Conservation (phyloP, 257 asterid species). For the Solanum neorickii region DNA sequence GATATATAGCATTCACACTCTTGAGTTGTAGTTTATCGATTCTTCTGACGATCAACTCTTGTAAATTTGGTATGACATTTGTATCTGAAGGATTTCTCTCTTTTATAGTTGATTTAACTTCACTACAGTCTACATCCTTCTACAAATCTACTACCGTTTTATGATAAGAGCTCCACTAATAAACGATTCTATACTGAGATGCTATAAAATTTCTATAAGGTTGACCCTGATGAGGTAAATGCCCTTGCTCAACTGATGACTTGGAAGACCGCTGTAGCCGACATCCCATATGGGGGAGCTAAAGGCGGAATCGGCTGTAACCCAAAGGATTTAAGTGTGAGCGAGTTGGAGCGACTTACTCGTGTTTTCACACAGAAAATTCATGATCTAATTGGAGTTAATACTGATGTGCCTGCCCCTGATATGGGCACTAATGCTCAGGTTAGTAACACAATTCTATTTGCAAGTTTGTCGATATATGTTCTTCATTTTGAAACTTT, state of each 20-base stretch:
- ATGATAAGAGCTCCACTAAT: neutral
- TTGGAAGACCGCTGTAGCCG: conserved; percentile 96
- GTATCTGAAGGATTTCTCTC: neutral
- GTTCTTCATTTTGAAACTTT: neutral
- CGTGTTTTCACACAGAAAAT: conserved; percentile 95
- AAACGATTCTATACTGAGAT: conserved; percentile 7
- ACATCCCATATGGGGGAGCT: conserved; percentile 95
- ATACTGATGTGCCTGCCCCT: conserved; percentile 94
- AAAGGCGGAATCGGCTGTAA: conserved; percentile 93
- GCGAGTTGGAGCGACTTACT: conserved; percentile 90
- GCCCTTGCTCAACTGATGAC: conserved; percentile 99
- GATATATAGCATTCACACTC: neutral
- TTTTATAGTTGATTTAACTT: neutral
- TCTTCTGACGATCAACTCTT: neutral
- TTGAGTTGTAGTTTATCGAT: neutral
- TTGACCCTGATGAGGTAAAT: conserved; percentile 93
- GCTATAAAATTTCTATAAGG: conserved; percentile 24
- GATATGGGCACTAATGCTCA: conserved; percentile 99
- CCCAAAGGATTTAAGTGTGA: conserved; percentile 60
- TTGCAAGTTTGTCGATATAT: neutral
- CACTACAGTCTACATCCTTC: neutral
- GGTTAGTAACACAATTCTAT: neutral
- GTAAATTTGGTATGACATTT: neutral
- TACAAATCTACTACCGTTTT: neutral
- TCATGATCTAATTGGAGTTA: conserved; percentile 85